Evolutionary conservation across 225 moss, liverwort and hornwort genomes (phyloP).

Genomic region (Pleurozium schreberi): DNA sequence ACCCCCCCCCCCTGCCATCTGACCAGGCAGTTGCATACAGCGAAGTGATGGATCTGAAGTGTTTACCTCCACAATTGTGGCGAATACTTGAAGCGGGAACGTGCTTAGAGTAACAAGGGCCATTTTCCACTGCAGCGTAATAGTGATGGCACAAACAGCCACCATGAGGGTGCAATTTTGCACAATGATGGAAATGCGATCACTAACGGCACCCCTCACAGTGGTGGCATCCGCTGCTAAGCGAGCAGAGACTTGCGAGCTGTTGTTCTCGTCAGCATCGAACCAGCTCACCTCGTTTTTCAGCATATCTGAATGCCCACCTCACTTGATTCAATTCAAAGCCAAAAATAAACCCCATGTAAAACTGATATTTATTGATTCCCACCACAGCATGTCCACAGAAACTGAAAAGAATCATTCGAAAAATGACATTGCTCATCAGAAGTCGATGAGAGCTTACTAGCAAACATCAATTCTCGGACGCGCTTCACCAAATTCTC

Average conservation of each 20-base stretch:
- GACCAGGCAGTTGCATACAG: neutral
- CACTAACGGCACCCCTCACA: slow-evolving; percentile 37
- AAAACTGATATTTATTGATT: neutral
- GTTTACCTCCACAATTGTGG: slow-evolving; percentile 23
- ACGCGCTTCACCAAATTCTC: slow-evolving; percentile 46
- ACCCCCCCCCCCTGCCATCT: neutral
- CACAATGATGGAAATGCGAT: slow-evolving; percentile 32
- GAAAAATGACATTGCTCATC: neutral
- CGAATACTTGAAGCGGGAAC: slow-evolving; percentile 24
- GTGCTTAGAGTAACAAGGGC: slow-evolving; percentile 17
- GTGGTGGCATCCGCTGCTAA: slow-evolving; percentile 44
- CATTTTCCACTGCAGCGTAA: slow-evolving; percentile 37
- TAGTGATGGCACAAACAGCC: slow-evolving; percentile 1
- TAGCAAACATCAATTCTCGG: slow-evolving; percentile 33
- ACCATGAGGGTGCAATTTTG: slow-evolving; percentile 28
- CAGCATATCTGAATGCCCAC: slow-evolving; percentile 10
- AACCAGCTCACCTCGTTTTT: slow-evolving; percentile 51
- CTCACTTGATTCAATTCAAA: neutral
- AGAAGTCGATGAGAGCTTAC: slow-evolving; percentile 1
- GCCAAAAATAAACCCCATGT: neutral
- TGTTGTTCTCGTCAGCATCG: slow-evolving; percentile 44
- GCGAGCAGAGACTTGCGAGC: slow-evolving; percentile 35
- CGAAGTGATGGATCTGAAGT: neutral
- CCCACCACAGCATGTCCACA: neutral
- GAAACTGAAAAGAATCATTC: neutral